Percentiles rank a stretch among this genome's conserved stretches.
Evolutionary conservation across 352 stramenopile species (phyloP).

Genomic region (Aphanomyces euteiches): DNA sequence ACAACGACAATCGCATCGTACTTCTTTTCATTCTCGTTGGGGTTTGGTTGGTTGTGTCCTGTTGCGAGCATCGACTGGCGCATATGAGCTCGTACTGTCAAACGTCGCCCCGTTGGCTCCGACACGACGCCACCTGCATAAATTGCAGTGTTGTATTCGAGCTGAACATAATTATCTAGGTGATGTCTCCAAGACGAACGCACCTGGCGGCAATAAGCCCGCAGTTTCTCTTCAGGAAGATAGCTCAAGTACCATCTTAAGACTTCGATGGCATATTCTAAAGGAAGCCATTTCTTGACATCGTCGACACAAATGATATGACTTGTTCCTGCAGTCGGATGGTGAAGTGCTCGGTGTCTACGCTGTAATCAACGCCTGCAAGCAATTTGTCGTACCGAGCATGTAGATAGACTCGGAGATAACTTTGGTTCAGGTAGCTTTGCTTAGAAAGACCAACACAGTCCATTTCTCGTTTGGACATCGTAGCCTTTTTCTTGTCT

Average conservation of each 20-base stretch:
- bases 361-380: slow-evolving; percentile 32
- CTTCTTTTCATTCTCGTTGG: background rate
- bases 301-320: slow-evolving; percentile 56
- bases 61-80: slow-evolving; percentile 51
- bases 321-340: slow-evolving; percentile 26
- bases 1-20: slow-evolving; percentile 19
- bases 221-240: slow-evolving; percentile 49
- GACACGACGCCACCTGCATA: slow-evolving; percentile 47
- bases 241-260: slow-evolving; percentile 66
- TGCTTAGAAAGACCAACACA: slow-evolving; percentile 32
- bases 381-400: slow-evolving; percentile 46
- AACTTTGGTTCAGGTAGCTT: slow-evolving; percentile 53
- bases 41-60: background rate
- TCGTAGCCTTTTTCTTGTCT: slow-evolving; percentile 12
- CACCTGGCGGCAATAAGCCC: slow-evolving; percentile 63
- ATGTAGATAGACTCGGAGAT: slow-evolving; percentile 63
- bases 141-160: slow-evolving; percentile 65
- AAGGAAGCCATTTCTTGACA: slow-evolving; percentile 53
- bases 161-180: slow-evolving; percentile 33
- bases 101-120: slow-evolving; percentile 55
- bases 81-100: slow-evolving; percentile 71
- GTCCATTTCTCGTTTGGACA: slow-evolving; percentile 2
- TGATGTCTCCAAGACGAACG: background rate
- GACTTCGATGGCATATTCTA: slow-evolving; percentile 55
- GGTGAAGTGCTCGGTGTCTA: slow-evolving; percentile 22